Conservation (phyloP, 352 stramenopile species). For the Phytophthora lateralis region DNA sequence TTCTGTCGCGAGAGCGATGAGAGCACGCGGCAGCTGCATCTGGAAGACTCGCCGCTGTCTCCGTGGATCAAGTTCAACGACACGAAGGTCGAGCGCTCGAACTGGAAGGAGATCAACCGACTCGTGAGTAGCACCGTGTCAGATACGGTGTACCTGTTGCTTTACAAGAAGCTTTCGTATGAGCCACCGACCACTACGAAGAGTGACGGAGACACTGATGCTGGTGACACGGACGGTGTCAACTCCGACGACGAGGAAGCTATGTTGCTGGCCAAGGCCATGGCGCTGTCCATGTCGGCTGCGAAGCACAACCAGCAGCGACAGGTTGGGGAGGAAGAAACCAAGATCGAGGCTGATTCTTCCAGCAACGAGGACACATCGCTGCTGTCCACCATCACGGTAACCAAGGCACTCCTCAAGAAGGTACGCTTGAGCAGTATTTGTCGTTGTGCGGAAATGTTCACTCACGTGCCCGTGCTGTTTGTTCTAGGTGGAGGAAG, state of each 20-base stretch:
- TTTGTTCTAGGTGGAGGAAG: conserved; percentile 60
- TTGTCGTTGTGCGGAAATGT: neutral
- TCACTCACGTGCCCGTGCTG: neutral
- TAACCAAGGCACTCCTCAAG: conserved; percentile 57
- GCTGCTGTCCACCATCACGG: conserved; percentile 25
- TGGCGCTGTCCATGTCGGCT: conserved; percentile 89
- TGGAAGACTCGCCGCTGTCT: conserved; percentile 75
- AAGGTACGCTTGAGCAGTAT: conserved; percentile 42
- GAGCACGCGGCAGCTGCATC: conserved; percentile 68
- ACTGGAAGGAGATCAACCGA: conserved; percentile 85
- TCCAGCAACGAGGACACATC: conserved; percentile 17
- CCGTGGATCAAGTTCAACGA: conserved; percentile 94
- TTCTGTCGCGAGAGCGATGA: conserved; percentile 87
- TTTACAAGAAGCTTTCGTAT: conserved; percentile 90
- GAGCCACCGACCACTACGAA: conserved; percentile 17
- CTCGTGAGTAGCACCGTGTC: conserved; percentile 80
- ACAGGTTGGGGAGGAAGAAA: conserved; percentile 43
- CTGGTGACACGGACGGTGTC: conserved; percentile 6
- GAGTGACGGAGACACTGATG: conserved; percentile 12
- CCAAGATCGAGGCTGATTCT: conserved; percentile 33
- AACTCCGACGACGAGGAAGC: conserved; percentile 70
- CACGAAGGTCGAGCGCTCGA: conserved; percentile 77
- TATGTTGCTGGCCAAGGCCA: conserved; percentile 88
- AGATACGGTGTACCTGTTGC: conserved; percentile 87
- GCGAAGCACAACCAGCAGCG: conserved; percentile 55